Evolutionary conservation across 2,329 filamentous ascomycete genomes (phyloP).

Genomic region (Blastomyces percursus): DNA sequence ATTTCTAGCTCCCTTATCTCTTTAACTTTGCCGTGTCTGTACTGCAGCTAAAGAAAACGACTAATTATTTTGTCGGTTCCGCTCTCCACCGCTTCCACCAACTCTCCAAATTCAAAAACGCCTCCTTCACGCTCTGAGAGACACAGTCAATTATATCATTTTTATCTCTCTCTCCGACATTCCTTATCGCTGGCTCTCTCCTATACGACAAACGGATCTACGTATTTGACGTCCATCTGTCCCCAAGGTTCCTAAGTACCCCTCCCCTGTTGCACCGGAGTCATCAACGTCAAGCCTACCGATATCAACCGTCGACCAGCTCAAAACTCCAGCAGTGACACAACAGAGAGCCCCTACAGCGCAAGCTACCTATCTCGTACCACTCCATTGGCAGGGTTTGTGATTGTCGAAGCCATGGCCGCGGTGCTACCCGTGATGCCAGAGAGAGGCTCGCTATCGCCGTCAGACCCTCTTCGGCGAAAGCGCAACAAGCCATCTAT

Average conservation of each 20-base stretch:
- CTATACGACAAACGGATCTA: neutral
- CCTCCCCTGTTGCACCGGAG: neutral
- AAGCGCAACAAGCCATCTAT: constrained; percentile 1
- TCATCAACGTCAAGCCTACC: neutral
- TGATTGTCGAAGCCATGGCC: constrained; percentile 21
- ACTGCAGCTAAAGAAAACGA: no score
- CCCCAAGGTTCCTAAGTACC: no score
- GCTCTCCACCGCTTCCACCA: neutral
- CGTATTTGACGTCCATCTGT: neutral
- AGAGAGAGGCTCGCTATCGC: constrained; percentile 24
- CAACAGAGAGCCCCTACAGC: neutral
- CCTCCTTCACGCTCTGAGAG: neutral
- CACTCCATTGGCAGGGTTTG: neutral
- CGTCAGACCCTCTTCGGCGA: constrained; percentile 22
- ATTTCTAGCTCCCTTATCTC: no score
- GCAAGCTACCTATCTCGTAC: neutral
- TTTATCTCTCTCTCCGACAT: neutral
- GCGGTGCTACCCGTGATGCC: constrained; percentile 24
- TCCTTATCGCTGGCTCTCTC: neutral
- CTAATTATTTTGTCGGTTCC: neutral
- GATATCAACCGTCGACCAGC: neutral
- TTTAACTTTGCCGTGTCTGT: no score
- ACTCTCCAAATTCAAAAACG: neutral
- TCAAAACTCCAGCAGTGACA: neutral
- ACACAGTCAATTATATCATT: neutral